Evolutionary conservation across 2,329 filamentous ascomycete genomes (phyloP), one percentile per base, ranked within the genome.

Genomic region (Clonostachys sp.): DNA sequence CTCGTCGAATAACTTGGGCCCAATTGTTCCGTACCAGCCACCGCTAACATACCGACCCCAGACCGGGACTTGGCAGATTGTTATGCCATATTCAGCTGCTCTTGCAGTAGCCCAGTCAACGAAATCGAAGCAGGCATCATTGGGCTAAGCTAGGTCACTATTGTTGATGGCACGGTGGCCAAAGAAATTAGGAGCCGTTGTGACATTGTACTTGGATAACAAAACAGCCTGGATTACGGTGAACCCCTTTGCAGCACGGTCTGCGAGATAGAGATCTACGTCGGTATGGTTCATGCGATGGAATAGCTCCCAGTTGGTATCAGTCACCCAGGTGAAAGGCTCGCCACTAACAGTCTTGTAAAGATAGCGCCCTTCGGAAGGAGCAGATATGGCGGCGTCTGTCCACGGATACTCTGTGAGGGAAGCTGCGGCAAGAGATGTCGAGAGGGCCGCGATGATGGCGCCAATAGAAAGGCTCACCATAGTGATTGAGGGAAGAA

Each of bases 241-340:
- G 42, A 33, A 44, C 7, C 42, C 42, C 33, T 44, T 44, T 9
- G 42, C 42, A 18, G 42, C 42, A 33, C 42, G 42, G 30, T 44
- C 42, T n/a, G 42, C 42, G 5, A 44, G 42, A 18, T 44, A 44
- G 14, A 34, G 14, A 14, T 44, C 42, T 30, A 34, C 24, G 14
- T 44, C 42, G 33, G 42, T 44, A 33, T 14, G 24, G 42, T 35
- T 44, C 20, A 44, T 20, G 12, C 20, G n/a, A 34, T 44, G 42
- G 10, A 34, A 33, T 13, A 44, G 12, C 30, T 33, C 18, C 42
- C 42, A 44, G 42, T 30, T 34, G 20, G 42, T 44, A 18, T 44
- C 42, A n/a, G 42, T 30, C 2, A 33, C 14, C 42, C 42, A 44
- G n/a, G 34, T 33, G 42, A 44, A 44, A 33, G 42, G 42, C 17